Percentiles rank a stretch among this genome's conserved stretches.
Conservation (phyloP, 306 rosid species). For the Clitoria ternatea region DNA sequence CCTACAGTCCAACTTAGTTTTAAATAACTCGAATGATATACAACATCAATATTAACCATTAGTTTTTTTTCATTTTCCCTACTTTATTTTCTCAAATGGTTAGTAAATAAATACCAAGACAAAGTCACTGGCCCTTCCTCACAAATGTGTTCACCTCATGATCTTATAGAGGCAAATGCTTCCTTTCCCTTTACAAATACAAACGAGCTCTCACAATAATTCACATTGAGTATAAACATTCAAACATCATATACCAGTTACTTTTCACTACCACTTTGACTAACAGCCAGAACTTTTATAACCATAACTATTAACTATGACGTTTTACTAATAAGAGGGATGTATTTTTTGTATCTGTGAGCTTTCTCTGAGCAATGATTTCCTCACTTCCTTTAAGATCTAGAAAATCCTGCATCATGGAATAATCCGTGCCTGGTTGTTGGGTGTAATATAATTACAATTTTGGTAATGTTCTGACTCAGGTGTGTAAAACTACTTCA, state of each 20-base stretch:
- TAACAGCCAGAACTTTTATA: too few species aligned
- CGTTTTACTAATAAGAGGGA: neutral
- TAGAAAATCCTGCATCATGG: neutral
- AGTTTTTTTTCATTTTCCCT: too few species aligned
- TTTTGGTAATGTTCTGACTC: too few species aligned
- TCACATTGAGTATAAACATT: neutral
- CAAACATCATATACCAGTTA: neutral
- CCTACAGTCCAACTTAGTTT: too few species aligned
- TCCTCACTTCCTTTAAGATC: neutral
- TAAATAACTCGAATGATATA: too few species aligned
- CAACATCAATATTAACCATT: too few species aligned
- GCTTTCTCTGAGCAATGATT: neutral
- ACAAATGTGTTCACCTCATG: neutral
- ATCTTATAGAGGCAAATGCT: too few species aligned
- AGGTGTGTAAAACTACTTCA: too few species aligned
- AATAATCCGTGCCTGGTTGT: neutral
- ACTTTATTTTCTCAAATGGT: too few species aligned
- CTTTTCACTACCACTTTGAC: neutral
- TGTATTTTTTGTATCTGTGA: neutral
- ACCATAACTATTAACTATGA: too few species aligned
- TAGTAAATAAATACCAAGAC: too few species aligned
- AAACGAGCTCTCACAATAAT: neutral
- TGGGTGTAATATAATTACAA: neutral
- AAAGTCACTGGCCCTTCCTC: neutral
- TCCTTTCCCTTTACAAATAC: too few species aligned